phyloP scores from a whole-genome alignment of 805 yeast species.

The Hanseniaspora thailandica region DNA sequence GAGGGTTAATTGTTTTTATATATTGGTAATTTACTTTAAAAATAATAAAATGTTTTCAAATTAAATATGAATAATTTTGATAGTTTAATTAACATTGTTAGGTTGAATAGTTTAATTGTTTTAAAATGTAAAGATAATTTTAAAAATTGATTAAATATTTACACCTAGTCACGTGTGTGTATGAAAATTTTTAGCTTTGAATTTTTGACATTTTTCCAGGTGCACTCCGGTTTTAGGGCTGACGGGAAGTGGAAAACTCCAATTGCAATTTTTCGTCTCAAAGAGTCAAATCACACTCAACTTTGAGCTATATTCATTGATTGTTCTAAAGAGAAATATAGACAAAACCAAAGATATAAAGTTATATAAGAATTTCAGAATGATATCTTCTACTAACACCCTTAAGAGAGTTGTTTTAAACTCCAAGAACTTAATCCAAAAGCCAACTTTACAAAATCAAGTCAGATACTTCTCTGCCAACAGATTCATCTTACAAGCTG shows the following conservation, averaged over 20 bases:
- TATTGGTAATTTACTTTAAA: too few relatives aligned
- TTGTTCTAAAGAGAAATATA: too few relatives aligned
- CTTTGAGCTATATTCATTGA: too few relatives aligned
- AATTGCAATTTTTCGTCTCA: neutral
- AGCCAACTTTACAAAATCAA: slow-evolving; percentile 2
- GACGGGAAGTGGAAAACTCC: neutral
- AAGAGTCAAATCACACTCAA: neutral
- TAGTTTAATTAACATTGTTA: too few relatives aligned
- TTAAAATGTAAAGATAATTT: too few relatives aligned
- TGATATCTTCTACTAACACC: neutral
- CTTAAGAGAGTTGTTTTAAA: neutral
- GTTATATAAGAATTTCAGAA: neutral
- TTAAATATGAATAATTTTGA: too few relatives aligned
- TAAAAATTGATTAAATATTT: neutral
- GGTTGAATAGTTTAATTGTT: too few relatives aligned
- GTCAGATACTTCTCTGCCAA: slow-evolving; percentile 13
- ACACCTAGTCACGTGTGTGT: neutral
- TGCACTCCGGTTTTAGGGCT: neutral
- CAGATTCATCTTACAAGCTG: slow-evolving; percentile 24
- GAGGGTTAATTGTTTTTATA: too few relatives aligned
- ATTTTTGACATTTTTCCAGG: neutral
- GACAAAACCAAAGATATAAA: too few relatives aligned
- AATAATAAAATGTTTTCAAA: too few relatives aligned
- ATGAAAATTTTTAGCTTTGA: too few relatives aligned
- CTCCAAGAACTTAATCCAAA: neutral